Base-by-base conservation (phyloP, 306 rosid genomes). In the Rosa multiflora region DNA sequence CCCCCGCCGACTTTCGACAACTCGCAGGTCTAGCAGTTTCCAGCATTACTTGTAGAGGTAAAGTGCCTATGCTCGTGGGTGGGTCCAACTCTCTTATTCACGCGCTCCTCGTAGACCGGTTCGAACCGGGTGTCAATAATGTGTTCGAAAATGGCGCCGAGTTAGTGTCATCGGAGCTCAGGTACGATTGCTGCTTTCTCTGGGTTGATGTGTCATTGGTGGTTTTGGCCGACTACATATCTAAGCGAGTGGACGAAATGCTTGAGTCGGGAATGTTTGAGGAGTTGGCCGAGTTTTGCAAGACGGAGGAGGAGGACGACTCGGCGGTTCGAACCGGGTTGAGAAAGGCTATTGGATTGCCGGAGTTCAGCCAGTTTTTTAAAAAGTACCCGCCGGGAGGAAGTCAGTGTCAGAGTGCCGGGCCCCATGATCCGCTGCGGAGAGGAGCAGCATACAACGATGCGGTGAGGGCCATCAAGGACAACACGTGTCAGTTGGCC, bases 11-110 rank as follows among this genome's bases (percentile, higher is more conserved):
- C 11, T 95, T 90, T 44, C 94, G 99, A 5, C 64, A 18, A 8
- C 52, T 55, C 6, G 98, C 90, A 12, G 83, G 76, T 0, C 53
- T 76, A 3, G 20, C 68, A 2, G 72, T 91, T 14, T 68, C 89
- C 7, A 88, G 69, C 21, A 82, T 95, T 61, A 40, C 44, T 8
- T 71, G 79, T 0, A 69, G 89, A 21, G 47, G 72, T 0, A 91
- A 83, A 43, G 86, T 95, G 11, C 99, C 99, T 8, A 53, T 95
- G 67, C 58, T 95, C 23, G 97, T 84, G 0, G 99, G 99, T 3
- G 99, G 99, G 2, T 94, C 99, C 37, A 94, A 92, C 89, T 91
- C 98, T 29, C 90, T 91, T 86, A 81, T 95, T 7, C 98, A 91
- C 74, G 85, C 98, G 1, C 86, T 93, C 0, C 78, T 91, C 0